Percentiles rank a stretch among this genome's conserved stretches.
These are phyloP conservation scores for Gossypium gossypioides DNA, from an alignment of 441 rosid genomes.

Conservation along the genomic window DNA sequence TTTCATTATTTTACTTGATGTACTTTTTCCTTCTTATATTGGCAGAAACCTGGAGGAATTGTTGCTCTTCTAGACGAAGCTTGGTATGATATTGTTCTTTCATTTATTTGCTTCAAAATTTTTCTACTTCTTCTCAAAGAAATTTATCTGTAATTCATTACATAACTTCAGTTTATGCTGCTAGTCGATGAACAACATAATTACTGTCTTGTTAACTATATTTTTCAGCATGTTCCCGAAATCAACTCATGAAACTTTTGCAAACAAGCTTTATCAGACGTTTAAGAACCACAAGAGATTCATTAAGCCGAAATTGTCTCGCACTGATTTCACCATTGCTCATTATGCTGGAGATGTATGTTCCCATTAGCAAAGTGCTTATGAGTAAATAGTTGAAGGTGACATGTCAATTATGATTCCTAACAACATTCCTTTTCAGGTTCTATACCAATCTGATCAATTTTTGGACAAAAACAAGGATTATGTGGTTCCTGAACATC, in stretches of 20 bases:
- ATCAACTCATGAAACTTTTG: conserved; percentile 95
- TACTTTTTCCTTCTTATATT: background rate
- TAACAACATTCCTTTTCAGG: conserved; percentile 38
- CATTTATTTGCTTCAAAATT: background rate
- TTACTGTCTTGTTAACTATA: conserved; percentile 10
- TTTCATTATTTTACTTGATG: background rate
- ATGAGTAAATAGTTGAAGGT: background rate
- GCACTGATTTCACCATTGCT: conserved; percentile 78
- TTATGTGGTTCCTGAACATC: conserved; percentile 92
- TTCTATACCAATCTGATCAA: conserved; percentile 78
- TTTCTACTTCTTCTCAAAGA: background rate
- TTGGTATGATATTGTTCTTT: conserved; percentile 42
- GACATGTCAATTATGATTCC: background rate
- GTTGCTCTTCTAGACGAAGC: conserved; percentile 96
- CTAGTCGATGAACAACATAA: conserved; percentile 4
- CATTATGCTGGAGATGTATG: conserved; percentile 98
- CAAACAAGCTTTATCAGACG: conserved; percentile 91
- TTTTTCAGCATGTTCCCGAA: conserved; percentile 92
- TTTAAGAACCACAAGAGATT: conserved; percentile 81
- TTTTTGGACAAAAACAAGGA: conserved; percentile 99
- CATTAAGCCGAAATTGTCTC: conserved; percentile 87
- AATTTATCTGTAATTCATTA: background rate
- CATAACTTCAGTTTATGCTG: conserved; percentile 1
- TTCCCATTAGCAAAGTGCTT: background rate
- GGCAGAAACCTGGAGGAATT: conserved; percentile 97